phyloP scores from a whole-genome alignment of 2,329 filamentous ascomycete genomes.

The Colletotrichum sp. region DNA sequence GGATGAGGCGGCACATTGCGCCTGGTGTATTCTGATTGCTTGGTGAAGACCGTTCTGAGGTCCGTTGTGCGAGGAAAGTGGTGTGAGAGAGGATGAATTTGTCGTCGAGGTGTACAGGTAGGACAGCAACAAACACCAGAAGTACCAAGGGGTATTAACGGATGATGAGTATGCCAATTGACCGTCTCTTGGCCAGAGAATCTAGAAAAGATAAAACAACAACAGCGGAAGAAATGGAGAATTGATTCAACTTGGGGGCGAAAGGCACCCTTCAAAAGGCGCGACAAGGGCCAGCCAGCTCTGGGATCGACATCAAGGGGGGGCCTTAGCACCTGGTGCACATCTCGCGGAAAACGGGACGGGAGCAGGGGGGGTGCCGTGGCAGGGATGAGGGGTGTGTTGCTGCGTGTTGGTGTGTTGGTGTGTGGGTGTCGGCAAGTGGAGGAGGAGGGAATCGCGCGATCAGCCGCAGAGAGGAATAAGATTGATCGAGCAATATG shows the following conservation, averaged over 20 bases:
- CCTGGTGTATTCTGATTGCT: neutral
- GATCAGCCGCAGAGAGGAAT: neutral
- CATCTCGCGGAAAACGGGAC: neutral
- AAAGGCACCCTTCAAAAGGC: neutral
- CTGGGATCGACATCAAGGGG: neutral
- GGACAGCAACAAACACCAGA: too few species aligned
- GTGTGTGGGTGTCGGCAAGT: neutral
- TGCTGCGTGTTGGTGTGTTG: neutral
- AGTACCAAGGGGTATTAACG: too few species aligned
- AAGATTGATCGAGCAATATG: neutral
- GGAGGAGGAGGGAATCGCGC: neutral
- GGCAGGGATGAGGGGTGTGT: neutral
- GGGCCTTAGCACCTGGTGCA: neutral
- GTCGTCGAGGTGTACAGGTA: neutral
- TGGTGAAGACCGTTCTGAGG: neutral
- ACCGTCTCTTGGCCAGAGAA: neutral
- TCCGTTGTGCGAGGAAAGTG: neutral
- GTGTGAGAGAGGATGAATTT: neutral
- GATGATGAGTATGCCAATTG: neutral
- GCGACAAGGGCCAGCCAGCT: neutral
- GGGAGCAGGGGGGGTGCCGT: neutral
- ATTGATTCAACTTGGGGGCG: neutral
- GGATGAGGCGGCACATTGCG: constrained; percentile 53
- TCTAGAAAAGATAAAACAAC: neutral
- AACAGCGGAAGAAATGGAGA: neutral